Conservation (phyloP, 2,329 filamentous ascomycete genomes). For the Venturia carpophila region DNA sequence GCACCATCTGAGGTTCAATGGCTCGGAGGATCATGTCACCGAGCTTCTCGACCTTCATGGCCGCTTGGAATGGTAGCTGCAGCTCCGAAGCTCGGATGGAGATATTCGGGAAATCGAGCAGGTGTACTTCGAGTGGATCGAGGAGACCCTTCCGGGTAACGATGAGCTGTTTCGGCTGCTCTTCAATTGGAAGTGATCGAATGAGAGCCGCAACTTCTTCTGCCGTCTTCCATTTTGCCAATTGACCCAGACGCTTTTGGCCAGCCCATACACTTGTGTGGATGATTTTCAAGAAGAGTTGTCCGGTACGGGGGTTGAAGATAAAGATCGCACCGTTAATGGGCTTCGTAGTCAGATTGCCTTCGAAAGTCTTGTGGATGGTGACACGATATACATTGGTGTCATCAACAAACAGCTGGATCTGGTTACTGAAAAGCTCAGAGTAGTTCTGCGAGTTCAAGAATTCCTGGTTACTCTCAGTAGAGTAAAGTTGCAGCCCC, state of each 20-base stretch:
- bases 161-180: constrained; percentile 97
- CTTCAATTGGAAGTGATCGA: constrained; percentile 88
- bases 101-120: constrained; percentile 98
- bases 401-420: constrained; percentile 97
- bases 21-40: constrained; percentile 98
- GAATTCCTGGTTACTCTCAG: constrained; percentile 98
- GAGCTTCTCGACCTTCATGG: constrained; percentile 99
- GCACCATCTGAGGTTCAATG: constrained; percentile 98
- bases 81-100: constrained; percentile 95
- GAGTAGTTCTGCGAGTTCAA: constrained; percentile 99
- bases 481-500: constrained; percentile 94
- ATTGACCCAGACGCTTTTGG: constrained; percentile 95
- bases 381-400: constrained; percentile 99
- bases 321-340: constrained; percentile 99
- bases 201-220: constrained; percentile 99
- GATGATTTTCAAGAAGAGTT: constrained; percentile 98
- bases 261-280: constrained; percentile 99
- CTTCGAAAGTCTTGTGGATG: constrained; percentile 99
- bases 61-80: constrained; percentile 96
- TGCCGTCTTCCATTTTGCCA: constrained; percentile 99
- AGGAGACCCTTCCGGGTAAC: constrained; percentile 95
- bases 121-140: constrained; percentile 91
- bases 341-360: constrained; percentile 96
- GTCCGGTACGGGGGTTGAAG: constrained; percentile 97
- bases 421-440: constrained; percentile 97